These are phyloP conservation scores for Ehretia macrophylla DNA, from an alignment of 257 asterid species.

Conservation along the genomic window DNA sequence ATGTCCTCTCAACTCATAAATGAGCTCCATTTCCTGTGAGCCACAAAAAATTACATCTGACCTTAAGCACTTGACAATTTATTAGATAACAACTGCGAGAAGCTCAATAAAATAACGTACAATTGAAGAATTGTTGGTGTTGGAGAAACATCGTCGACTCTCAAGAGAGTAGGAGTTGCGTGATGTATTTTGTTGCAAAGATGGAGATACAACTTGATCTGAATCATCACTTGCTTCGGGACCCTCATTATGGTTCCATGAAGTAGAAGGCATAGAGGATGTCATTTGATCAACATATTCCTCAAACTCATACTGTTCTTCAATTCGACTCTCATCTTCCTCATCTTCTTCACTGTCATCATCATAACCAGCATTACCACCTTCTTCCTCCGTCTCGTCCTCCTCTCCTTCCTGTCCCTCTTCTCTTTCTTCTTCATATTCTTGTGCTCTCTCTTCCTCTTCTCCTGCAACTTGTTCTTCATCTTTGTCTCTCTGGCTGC, in stretches of 20 bases:
- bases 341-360: slow-evolving; percentile 38
- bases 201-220: slow-evolving; percentile 35
- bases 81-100: not conserved
- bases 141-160: slow-evolving; percentile 31
- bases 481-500: slow-evolving; percentile 1
- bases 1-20: slow-evolving; percentile 70
- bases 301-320: slow-evolving; percentile 30
- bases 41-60: not conserved
- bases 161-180: slow-evolving; percentile 32
- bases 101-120: slow-evolving; percentile 35
- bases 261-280: slow-evolving; percentile 19
- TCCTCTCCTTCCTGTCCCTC: slow-evolving; percentile 7
- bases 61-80: not conserved
- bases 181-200: slow-evolving; percentile 39
- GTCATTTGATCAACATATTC: slow-evolving; percentile 30
- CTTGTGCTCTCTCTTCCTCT: slow-evolving; percentile 9
- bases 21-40: slow-evolving; percentile 74
- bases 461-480: slow-evolving; percentile 11
- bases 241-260: slow-evolving; percentile 41
- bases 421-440: slow-evolving; percentile 5
- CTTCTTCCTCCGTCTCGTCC: slow-evolving; percentile 26
- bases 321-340: slow-evolving; percentile 39
- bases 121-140: slow-evolving; percentile 36
- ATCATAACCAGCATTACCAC: slow-evolving; percentile 19
- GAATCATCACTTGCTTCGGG: slow-evolving; percentile 34